Conservation (phyloP, 129 eudicot genomes). For the Arctium minus region DNA sequence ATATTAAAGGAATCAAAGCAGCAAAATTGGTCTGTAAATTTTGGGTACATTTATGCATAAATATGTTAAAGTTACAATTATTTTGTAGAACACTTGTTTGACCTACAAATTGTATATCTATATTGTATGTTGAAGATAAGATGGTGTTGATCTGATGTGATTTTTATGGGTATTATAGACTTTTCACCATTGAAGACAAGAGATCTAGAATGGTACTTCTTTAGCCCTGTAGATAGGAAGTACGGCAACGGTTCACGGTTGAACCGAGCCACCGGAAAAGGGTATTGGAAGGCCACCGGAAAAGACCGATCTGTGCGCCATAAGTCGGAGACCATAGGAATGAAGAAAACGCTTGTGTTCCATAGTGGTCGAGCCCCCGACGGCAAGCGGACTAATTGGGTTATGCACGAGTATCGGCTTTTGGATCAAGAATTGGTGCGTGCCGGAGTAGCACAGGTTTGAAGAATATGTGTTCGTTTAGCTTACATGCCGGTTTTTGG, state of each 20-base stretch:
- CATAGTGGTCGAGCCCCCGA: slow-evolving; percentile 86
- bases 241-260: slow-evolving; percentile 70
- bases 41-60: background rate
- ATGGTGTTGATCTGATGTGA: background rate
- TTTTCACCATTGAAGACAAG: slow-evolving; percentile 68
- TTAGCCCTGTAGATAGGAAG: slow-evolving; percentile 77
- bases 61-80: background rate
- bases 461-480: slow-evolving; percentile 3
- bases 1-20: background rate
- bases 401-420: slow-evolving; percentile 84
- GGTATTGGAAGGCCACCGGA: slow-evolving; percentile 90
- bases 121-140: slow-evolving; percentile 1
- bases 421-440: slow-evolving; percentile 55
- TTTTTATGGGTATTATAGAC: slow-evolving; percentile 29
- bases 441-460: slow-evolving; percentile 71
- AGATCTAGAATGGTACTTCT: slow-evolving; percentile 85
- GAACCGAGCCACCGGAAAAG: slow-evolving; percentile 77
- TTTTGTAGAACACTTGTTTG: background rate
- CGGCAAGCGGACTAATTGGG: slow-evolving; percentile 90
- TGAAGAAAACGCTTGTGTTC: slow-evolving; percentile 86
- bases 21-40: background rate
- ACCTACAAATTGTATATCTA: background rate
- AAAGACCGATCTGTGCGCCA: slow-evolving; percentile 70
- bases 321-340: slow-evolving; percentile 58
- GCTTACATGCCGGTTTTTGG: background rate